phyloP scores from a whole-genome alignment of 73 alveolate species.

The Tetrahymena thermophila region DNA sequence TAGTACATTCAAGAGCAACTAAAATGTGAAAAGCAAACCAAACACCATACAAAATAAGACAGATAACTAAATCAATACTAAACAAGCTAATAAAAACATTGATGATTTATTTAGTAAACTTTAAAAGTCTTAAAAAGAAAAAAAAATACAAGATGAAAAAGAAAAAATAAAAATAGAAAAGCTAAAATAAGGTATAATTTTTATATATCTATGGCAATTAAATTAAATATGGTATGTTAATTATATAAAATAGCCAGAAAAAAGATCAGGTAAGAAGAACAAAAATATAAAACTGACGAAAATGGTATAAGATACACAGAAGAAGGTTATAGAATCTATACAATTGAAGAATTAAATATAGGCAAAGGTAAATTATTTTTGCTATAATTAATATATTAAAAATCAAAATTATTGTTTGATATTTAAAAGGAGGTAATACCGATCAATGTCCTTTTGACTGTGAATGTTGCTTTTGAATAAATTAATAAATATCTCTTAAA shows the following conservation, averaged over 20 bases:
- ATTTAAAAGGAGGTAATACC: not conserved
- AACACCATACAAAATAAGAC: not conserved
- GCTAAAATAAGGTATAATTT: not conserved
- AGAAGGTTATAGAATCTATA: conserved; percentile 33
- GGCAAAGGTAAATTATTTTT: conserved; percentile 7
- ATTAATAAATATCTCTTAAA: not conserved
- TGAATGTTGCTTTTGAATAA: conserved; percentile 22
- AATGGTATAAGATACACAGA: conserved; percentile 10
- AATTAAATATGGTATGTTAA: not conserved
- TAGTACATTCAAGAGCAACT: not conserved
- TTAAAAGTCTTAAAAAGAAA: not conserved
- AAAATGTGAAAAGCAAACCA: not conserved
- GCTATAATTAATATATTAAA: not conserved
- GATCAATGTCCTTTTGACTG: conserved; percentile 36
- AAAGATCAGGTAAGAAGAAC: not conserved
- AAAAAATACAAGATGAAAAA: not conserved
- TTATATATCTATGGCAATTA: not conserved
- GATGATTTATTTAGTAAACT: not conserved
- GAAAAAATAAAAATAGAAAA: not conserved
- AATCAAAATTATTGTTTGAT: not conserved
- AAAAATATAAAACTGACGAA: not conserved
- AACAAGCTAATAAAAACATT: not conserved
- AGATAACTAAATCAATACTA: not conserved
- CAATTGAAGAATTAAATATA: conserved; percentile 13
- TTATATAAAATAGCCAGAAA: not conserved